phyloP scores from a whole-genome alignment of 768 basidiomycete species.

The Lactarius trivialis region DNA sequence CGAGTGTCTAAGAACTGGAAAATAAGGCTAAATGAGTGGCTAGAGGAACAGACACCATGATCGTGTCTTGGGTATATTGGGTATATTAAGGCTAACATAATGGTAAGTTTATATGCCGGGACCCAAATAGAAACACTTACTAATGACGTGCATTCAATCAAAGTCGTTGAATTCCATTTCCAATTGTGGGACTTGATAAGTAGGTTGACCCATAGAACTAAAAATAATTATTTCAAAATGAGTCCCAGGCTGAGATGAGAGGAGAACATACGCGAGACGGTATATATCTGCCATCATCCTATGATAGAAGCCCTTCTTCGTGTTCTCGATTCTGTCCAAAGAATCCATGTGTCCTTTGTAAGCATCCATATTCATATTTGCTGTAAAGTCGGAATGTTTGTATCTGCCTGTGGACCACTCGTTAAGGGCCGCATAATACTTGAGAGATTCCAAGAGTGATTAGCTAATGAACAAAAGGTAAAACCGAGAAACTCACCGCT shows the following conservation, averaged over 20 bases:
- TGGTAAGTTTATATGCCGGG: no score
- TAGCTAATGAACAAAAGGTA: not conserved
- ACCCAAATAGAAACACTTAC: no score
- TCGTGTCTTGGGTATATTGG: no score
- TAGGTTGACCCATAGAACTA: not conserved
- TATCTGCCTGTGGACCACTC: not conserved
- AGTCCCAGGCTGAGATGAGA: not conserved
- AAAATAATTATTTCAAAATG: not conserved
- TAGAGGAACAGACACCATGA: no score
- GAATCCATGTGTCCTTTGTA: not conserved
- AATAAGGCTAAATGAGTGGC: not conserved
- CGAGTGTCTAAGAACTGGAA: not conserved
- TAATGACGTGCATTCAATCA: no score
- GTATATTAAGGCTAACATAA: no score
- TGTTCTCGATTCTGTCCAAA: not conserved
- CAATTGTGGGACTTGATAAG: no score
- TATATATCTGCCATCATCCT: not conserved
- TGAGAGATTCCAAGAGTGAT: not conserved
- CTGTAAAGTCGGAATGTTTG: not conserved
- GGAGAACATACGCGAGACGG: not conserved
- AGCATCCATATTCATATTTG: not conserved
- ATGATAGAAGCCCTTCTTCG: not conserved
- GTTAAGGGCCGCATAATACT: not conserved
- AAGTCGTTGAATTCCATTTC: no score
- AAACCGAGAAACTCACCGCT: not conserved